A percentile compares a stretch with the other conserved stretches of the same genome.
phyloP scores from a whole-genome alignment of 768 basidiomycete species.

The Macrolepiota dolichaula region DNA sequence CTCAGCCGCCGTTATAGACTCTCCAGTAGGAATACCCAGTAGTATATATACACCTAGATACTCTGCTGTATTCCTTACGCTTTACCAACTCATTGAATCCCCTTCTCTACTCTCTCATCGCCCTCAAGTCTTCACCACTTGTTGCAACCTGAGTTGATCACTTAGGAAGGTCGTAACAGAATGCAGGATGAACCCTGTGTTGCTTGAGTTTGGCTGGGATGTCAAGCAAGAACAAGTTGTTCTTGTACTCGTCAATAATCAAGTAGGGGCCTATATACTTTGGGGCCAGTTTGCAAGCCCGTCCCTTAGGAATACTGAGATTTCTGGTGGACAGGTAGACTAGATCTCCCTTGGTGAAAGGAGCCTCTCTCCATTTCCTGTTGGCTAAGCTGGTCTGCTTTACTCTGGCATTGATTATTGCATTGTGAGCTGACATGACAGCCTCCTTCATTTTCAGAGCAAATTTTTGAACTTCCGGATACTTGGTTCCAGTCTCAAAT shows the following conservation, averaged over 20 bases:
- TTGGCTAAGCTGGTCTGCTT: conserved; percentile 29
- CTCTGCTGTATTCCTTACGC: too few relatives aligned
- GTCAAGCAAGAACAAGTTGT: conserved; percentile 16
- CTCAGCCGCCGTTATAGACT: too few relatives aligned
- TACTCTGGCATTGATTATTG: conserved; percentile 29
- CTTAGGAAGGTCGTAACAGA: too few relatives aligned
- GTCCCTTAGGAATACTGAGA: conserved; percentile 20
- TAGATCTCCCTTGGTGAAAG: conserved; percentile 21
- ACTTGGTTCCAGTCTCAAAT: background rate
- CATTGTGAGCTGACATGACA: conserved; percentile 29
- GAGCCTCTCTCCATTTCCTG: conserved; percentile 13
- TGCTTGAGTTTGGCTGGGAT: conserved; percentile 18
- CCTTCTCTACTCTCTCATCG: too few relatives aligned
- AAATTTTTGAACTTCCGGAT: conserved; percentile 8
- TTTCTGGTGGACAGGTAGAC: too few relatives aligned
- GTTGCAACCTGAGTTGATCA: too few relatives aligned
- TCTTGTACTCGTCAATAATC: conserved; percentile 17
- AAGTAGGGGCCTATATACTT: conserved; percentile 21
- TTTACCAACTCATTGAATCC: too few relatives aligned
- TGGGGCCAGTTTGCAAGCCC: conserved; percentile 21
- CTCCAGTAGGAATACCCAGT: too few relatives aligned
- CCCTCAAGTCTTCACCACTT: too few relatives aligned
- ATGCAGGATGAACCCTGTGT: conserved; percentile 18
- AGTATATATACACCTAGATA: too few relatives aligned
- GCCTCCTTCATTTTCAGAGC: conserved; percentile 16